These are phyloP conservation scores for Solanum peruvianum DNA, from an alignment of 257 asterid genomes.

Conservation along the genomic window DNA sequence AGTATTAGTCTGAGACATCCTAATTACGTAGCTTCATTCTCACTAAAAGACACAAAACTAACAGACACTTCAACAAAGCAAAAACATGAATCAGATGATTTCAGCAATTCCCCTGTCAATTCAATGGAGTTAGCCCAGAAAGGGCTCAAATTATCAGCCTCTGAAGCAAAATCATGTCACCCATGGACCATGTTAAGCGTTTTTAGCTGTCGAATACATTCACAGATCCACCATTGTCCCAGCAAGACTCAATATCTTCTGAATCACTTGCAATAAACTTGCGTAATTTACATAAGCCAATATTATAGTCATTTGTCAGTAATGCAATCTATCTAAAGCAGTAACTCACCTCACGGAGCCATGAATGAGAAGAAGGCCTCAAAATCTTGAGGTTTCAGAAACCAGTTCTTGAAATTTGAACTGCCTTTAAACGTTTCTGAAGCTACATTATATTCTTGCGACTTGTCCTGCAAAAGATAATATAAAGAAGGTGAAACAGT, in stretches of 20 bases:
- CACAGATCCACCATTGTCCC: background rate
- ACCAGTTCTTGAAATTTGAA: conserved; percentile 65
- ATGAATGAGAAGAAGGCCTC: conserved; percentile 45
- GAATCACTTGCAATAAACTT: background rate
- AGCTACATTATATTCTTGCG: conserved; percentile 40
- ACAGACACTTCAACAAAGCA: too few species aligned
- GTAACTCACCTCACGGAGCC: conserved; percentile 12
- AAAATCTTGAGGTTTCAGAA: conserved; percentile 40
- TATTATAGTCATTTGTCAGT: background rate
- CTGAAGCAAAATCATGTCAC: background rate
- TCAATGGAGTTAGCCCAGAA: background rate
- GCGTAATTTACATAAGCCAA: background rate
- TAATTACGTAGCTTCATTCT: too few species aligned
- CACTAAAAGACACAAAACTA: too few species aligned
- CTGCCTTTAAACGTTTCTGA: conserved; percentile 61
- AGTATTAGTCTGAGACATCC: too few species aligned
- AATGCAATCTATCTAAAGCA: background rate
- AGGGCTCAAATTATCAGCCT: background rate
- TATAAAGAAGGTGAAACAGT: background rate
- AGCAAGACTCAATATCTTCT: background rate
- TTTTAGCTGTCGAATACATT: background rate
- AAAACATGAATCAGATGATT: background rate
- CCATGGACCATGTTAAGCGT: background rate
- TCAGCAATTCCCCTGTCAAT: background rate
- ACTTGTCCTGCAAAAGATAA: conserved; percentile 38